Percentiles rank a stretch among this genome's conserved stretches.
Conservation (phyloP, 331 rosid species). For the Dryas integrifolia region DNA sequence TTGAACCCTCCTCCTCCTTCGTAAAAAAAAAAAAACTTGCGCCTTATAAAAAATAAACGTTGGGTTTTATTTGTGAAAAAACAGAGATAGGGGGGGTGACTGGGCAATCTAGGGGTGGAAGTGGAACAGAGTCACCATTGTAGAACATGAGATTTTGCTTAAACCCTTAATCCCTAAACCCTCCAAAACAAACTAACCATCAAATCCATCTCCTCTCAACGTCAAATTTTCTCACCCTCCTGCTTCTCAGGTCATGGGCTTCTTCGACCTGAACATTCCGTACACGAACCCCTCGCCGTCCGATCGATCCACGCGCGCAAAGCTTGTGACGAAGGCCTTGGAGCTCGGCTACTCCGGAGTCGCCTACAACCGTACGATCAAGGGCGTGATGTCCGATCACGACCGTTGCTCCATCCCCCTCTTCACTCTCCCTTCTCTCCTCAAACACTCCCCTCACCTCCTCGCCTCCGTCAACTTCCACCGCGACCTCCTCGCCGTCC, state of each 20-base stretch:
- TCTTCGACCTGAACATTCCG: slow-evolving; percentile 81
- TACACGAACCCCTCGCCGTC: slow-evolving; percentile 38
- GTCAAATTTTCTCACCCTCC: not conserved
- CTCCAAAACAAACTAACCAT: not conserved
- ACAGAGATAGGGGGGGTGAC: too few species aligned
- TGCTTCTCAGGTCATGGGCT: slow-evolving; percentile 43
- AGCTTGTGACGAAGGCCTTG: slow-evolving; percentile 62
- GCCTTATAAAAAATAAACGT: too few species aligned
- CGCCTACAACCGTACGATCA: slow-evolving; percentile 78
- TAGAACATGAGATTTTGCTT: not conserved
- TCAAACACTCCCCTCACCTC: slow-evolving; percentile 62
- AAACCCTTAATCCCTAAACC: slow-evolving; percentile 16
- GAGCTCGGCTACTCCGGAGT: slow-evolving; percentile 86
- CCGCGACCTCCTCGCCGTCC: slow-evolving; percentile 60
- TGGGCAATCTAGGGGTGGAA: too few species aligned
- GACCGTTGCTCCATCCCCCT: slow-evolving; percentile 72
- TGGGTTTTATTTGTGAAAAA: too few species aligned
- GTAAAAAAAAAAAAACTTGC: too few species aligned
- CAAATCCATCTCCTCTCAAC: not conserved
- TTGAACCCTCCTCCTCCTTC: too few species aligned
- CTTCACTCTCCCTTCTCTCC: slow-evolving; percentile 61
- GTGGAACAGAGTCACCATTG: too few species aligned
- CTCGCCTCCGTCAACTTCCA: slow-evolving; percentile 65
- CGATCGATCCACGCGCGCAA: slow-evolving; percentile 49
- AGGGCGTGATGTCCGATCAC: slow-evolving; percentile 80